Base-by-base conservation (phyloP, 768 basidiomycete species). In the Harrya chromipes region DNA sequence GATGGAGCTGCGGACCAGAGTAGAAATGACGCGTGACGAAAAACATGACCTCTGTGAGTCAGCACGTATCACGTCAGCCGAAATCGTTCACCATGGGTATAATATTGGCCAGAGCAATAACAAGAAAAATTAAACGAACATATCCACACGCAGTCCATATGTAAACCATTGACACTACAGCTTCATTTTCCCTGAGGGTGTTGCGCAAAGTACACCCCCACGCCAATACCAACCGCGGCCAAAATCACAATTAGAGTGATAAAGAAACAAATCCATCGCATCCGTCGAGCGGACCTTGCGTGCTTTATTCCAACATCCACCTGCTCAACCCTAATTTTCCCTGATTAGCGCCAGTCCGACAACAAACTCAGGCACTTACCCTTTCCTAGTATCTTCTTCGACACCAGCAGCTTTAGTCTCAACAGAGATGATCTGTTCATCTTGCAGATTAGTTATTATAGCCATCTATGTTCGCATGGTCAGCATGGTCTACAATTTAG, bases 191-290 rank as follows among this genome's bases (percentile, higher is more conserved):
- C 42, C n/a, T 45, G 37, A 4, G 42, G 48, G 16, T 57, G 23
- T 29, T 58, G 7, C 24, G 48, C 35, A 55, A 60, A 70, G 47
- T 68, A 60, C 19, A 68, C 66, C 16, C 62, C 66, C 24, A 68
- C 51, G 0, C 66, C 66, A 27, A 68, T 56, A 4, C 56, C 66
- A 14, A 62, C 54, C 39, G 58, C 66, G 1, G 73, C 89, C 40
- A 88, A 66, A 54, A 87, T 74, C 45, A 86, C 68, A 47, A 82
- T 52, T 23, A 91, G 52, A 46, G 76, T 65, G 43, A 88, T 72
- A 59, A 77, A 70, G 67, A 93, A 91, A 69, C 89, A 94, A 70
- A 87, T 87, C 87, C 87, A 90, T 52, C 90, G 83, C 70, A 85
- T 90, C 62, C 81, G 83, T 50, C 93, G 80, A 9, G 89, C 88